These are phyloP conservation scores for Galium porrigens DNA, from an alignment of 305 asterid genomes.

Conservation along the genomic window DNA sequence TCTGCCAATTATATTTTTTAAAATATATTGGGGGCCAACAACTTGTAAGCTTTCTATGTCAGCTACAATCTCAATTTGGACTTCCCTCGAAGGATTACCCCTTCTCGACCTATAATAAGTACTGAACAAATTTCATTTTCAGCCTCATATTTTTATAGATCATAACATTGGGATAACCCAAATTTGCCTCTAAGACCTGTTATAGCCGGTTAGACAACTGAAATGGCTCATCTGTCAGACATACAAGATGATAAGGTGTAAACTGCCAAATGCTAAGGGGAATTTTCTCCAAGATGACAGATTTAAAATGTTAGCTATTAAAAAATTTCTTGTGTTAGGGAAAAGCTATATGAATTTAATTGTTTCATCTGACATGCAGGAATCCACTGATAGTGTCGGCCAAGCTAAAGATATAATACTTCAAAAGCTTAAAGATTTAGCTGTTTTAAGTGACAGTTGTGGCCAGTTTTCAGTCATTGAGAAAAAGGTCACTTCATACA, in stretches of 20 bases:
- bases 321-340: background rate
- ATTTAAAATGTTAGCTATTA: background rate
- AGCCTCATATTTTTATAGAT: background rate
- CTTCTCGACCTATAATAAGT: background rate
- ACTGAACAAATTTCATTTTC: background rate
- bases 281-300: background rate
- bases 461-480: constrained; percentile 20
- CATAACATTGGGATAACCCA: background rate
- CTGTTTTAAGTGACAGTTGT: constrained; percentile 13
- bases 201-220: background rate
- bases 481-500: constrained; percentile 13
- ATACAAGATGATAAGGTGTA: background rate
- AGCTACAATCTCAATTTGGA: background rate
- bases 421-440: constrained; percentile 17
- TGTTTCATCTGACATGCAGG: constrained; percentile 13
- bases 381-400: constrained; percentile 8
- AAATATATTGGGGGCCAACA: background rate
- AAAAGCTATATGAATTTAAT: background rate
- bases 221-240: background rate
- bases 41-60: background rate
- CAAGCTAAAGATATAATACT: constrained; percentile 11
- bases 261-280: background rate
- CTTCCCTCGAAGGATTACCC: background rate
- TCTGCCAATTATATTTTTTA: background rate
- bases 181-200: background rate